Conservation (phyloP, 192 early-diverging fungal species). For the Podila clonocystis region DNA sequence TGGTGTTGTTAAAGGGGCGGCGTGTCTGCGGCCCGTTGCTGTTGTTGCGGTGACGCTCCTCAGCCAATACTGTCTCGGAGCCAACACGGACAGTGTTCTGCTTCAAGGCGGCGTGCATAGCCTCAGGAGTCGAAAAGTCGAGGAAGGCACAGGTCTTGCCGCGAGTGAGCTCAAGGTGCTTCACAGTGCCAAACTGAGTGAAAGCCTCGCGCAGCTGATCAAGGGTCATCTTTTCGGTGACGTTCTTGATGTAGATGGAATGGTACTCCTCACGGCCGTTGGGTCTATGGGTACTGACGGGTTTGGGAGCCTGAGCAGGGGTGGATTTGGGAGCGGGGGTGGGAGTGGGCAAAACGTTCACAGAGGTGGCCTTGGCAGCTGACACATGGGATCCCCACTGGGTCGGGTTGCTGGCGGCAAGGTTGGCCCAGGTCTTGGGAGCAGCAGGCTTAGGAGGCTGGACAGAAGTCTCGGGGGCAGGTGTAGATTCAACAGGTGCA, state of each 20-base stretch:
- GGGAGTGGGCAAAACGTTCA: slow-evolving; percentile 29
- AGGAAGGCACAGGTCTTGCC: slow-evolving; percentile 56
- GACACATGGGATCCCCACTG: slow-evolving; percentile 66
- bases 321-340: slow-evolving; percentile 24
- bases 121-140: slow-evolving; percentile 25
- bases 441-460: slow-evolving; percentile 49
- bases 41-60: slow-evolving; percentile 32
- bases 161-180: slow-evolving; percentile 64
- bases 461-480: slow-evolving; percentile 4
- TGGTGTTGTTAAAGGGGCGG: neutral
- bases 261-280: slow-evolving; percentile 23
- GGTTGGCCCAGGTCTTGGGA: slow-evolving; percentile 82
- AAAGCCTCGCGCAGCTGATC: slow-evolving; percentile 64
- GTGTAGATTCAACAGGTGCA: slow-evolving; percentile 13
- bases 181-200: slow-evolving; percentile 64
- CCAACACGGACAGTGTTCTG: slow-evolving; percentile 27
- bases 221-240: slow-evolving; percentile 60
- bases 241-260: slow-evolving; percentile 68
- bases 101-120: slow-evolving; percentile 22
- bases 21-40: neutral
- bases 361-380: slow-evolving; percentile 59
- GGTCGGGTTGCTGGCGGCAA: slow-evolving; percentile 66
- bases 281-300: neutral
- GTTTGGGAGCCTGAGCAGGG: slow-evolving; percentile 40
- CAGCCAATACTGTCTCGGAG: slow-evolving; percentile 23